Base-by-base conservation (phyloP, 1,284 basidiomycete genomes). In the Omphalotus olearius region DNA sequence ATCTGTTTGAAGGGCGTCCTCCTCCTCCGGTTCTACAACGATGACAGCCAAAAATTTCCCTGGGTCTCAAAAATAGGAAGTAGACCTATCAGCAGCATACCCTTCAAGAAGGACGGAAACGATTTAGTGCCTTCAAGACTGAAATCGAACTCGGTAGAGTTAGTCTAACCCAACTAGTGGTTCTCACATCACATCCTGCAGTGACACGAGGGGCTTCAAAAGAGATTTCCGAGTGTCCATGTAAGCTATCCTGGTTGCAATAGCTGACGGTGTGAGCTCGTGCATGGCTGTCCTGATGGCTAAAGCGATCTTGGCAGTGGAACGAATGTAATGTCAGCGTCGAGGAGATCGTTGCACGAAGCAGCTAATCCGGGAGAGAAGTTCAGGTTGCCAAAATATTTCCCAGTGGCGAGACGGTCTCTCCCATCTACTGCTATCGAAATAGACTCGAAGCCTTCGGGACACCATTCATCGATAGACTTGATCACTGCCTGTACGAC, bases 311-410 rank as follows among this genome's bases (percentile, higher is more conserved):
- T 43, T 35, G 28, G 47, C 26, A 14, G 47, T 50, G 16, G 52
- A 37, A 4, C n/a, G n/a, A n/a, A n/a, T n/a, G 17, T 28, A 11
- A 49, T 13, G 1, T n/a, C 36, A 6, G 36, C 7, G 13, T 40
- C 26, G 6, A 53, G 28, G 4, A 53, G 37, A 11, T 53, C 26
- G 20, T n/a, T 9, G 9, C 23, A 25, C 4, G 36, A 11, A 6
- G 25, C 18, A 25, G 37, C 39, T 9, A 50, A 38, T 6, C 36
- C 47, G 4, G 45, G 18, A 5, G 47, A 50, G 11, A 50, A 20
- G 18, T 53, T 53, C 2, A 50, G 42, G 43, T 53, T 53, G 10
- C 52, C 52, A 28, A 53, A 50, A 43, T 35, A 53, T 14, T 30
- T 14, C 4, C 35, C 37, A 35, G 42, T 14, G 26, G 41, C 43